A percentile compares a stretch with the other conserved stretches of the same genome.
Conservation (phyloP, 441 rosid species). For the Pelargonium hybrid region DNA sequence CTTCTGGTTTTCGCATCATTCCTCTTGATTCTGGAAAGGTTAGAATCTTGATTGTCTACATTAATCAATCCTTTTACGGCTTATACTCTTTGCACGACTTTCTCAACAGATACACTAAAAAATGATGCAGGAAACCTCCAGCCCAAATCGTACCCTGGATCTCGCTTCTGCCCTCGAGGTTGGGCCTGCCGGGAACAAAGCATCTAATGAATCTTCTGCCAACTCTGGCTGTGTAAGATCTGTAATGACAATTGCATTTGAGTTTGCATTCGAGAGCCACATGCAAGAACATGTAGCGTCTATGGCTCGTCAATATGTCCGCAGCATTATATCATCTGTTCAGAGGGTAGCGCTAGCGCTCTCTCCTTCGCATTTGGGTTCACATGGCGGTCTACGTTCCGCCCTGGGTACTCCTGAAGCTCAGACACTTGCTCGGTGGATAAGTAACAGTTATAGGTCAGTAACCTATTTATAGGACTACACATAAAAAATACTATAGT, state of each 20-base stretch:
- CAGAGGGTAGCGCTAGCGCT: slow-evolving; percentile 97
- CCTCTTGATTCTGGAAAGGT: slow-evolving; percentile 82
- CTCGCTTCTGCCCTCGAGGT: slow-evolving; percentile 84
- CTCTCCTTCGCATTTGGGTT: slow-evolving; percentile 65
- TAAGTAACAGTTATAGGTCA: slow-evolving; percentile 66
- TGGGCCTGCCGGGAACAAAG: slow-evolving; percentile 24
- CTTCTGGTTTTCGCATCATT: slow-evolving; percentile 92
- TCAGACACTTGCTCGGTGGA: slow-evolving; percentile 73
- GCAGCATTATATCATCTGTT: slow-evolving; percentile 80
- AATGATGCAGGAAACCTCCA: slow-evolving; percentile 43
- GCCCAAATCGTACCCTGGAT: slow-evolving; percentile 67
- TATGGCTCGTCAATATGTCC: slow-evolving; percentile 90
- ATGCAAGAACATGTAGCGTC: slow-evolving; percentile 82
- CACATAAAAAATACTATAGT: too few species aligned
- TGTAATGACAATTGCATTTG: slow-evolving; percentile 87
- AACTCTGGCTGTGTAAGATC: slow-evolving; percentile 44
- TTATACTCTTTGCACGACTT: too few species aligned
- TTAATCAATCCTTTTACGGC: too few species aligned
- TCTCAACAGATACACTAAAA: slow-evolving; percentile 20
- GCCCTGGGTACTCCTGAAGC: slow-evolving; percentile 84
- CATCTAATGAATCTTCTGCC: slow-evolving; percentile 41
- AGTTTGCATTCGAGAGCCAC: slow-evolving; percentile 80
- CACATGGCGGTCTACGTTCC: slow-evolving; percentile 49
- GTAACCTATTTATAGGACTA: slow-evolving; percentile 2
- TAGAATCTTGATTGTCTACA: slow-evolving; percentile 3